Evolutionary conservation across 1,139 yeast genomes (phyloP), one percentile per base, ranked within the genome.

Genomic region (Magnusiomyces sp.): DNA sequence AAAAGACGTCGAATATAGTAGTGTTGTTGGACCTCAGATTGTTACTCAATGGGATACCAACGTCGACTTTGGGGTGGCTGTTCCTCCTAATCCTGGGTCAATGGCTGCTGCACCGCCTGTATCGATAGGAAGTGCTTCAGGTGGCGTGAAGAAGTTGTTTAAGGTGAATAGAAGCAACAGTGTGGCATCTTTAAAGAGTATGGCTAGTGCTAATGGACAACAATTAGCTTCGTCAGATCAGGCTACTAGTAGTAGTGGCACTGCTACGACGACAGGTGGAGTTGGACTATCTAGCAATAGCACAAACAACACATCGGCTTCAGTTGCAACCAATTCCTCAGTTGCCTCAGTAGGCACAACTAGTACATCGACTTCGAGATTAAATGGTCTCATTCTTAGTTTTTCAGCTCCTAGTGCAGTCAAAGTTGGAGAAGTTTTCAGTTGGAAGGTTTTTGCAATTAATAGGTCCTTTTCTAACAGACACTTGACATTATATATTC

Each of bases 381-480:
- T 50, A 5, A 46, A 47, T 3, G 84, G 88, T 0, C 65, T 85
- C 16, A 72, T 72, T 23, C 70, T 86, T 27, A 76, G 84, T 7
- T 81, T 85, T 53, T 70, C 75, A 3, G 95, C 95, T 0, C 77
- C 79, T 13, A 74, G 83, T 14, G 70, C 75, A 41, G 79, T 83
- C 5, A 71, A 73, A 55, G 65, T 82, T 13, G 94, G 94, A 1
- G 76, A 79, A 49, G 71, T 74, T 4, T 77, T 78, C 56, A 73
- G 71, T 49, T 81, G 92, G 86, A 75, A 74, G 50, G 72, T 85
- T 4, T 86, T 81, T 60, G 81, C 85, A 1, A 74, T 83, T 50
- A 86, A 85, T 66, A 74, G 74, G 53, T 71, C 81, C 2, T 57
- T 58, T 16, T 53, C 62, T 1, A 45, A 31, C 58, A 66, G 54